Conservation (phyloP, 495 filamentous ascomycete genomes). For the Pyrenula massariospora region DNA sequence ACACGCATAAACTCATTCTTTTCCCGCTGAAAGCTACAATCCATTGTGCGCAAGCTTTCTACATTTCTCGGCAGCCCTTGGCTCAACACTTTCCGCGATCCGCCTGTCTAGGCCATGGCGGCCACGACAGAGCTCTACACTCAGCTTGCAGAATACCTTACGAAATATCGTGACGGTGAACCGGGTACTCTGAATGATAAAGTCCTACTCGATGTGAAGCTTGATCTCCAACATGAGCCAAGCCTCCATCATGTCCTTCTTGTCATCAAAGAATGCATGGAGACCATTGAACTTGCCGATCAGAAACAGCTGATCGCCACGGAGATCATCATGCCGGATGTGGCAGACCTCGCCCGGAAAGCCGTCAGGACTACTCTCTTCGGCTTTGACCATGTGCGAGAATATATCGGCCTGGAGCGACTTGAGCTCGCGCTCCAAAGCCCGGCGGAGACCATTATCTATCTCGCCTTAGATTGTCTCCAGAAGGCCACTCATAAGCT, state of each 20-base stretch:
- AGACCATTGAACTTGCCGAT: neutral
- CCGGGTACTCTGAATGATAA: neutral
- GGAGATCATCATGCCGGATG: neutral
- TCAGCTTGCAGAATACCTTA: neutral
- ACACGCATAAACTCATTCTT: too few species aligned
- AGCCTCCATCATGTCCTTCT: neutral
- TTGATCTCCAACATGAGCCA: neutral
- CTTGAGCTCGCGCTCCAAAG: neutral
- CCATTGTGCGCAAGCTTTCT: too few species aligned
- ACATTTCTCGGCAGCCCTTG: too few species aligned
- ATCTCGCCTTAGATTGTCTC: neutral
- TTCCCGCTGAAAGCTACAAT: too few species aligned
- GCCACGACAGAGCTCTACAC: neutral
- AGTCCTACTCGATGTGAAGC: neutral
- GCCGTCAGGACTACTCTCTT: neutral
- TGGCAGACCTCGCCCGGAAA: neutral
- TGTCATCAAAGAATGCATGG: neutral
- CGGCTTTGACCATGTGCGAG: neutral
- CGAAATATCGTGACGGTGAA: neutral
- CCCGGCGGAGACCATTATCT: neutral
- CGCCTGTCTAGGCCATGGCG: too few species aligned
- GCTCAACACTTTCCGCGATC: too few species aligned
- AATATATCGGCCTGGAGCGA: neutral
- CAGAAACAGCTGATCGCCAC: neutral
- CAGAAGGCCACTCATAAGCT: neutral